Base-by-base conservation (phyloP, 176 grass and related monocot species). In the Eragrostis curvula region DNA sequence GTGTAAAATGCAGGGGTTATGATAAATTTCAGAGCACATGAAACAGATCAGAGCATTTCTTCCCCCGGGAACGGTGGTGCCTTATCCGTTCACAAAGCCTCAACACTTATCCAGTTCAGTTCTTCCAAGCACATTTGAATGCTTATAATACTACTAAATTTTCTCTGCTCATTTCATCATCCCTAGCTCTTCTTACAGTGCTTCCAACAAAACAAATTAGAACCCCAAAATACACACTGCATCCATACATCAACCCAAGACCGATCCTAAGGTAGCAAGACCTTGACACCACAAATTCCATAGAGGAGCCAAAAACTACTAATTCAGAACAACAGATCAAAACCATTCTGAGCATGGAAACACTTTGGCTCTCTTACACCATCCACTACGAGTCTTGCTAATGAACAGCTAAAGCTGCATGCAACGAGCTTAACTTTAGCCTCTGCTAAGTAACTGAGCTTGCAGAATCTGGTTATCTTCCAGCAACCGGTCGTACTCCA, bases 401-500 rank as follows among this genome's bases (percentile, higher is more conserved):
- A 84, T 20, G 30, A 77, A 20, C 44, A 28, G 13, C 61, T 46
- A 21, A 5, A 79, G 67, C 2, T 73, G 23, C 47, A 66, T 68
- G n/a, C n/a, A n/a, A n/a, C n/a, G n/a, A n/a, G n/a, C n/a, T n/a
- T n/a, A n/a, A n/a, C n/a, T n/a, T n/a, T 40, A 92, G 62, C 55
- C 68, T 79, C 88, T 92, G 69, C 48, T 75, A 84, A 90, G 76
- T 74, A 97, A 71, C 45, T 97, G 89, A 50, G 87, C 42, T 66
- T 97, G 94, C 29, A 97, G 85, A 65, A 94, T 85, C 71, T 94
- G 94, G 68, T 94, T 97, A 82, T 97, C 94, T 66, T 97, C 94
- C 48, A 97, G 69, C 83, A 92, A 60, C 24, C 87, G 81, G 80
- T 94, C 94, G 7, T 97, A 97, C 77, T 97, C 92, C 12, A 94